A percentile compares a stretch with the other conserved stretches of the same genome.
These are phyloP conservation scores for Taphrina populina DNA, from an alignment of 1,139 yeast species.

Conservation along the genomic window DNA sequence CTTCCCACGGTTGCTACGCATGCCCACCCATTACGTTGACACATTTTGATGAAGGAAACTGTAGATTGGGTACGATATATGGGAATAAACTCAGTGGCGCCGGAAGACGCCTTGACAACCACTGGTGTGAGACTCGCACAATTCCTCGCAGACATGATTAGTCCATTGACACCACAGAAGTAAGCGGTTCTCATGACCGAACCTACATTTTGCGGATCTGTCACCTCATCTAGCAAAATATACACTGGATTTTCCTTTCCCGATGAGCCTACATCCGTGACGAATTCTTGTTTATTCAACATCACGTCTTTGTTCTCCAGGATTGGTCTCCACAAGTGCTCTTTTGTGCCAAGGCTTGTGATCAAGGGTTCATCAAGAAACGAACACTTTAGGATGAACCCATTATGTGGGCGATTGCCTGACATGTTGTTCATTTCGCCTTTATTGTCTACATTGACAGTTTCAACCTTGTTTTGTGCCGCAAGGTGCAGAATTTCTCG, in stretches of 20 bases:
- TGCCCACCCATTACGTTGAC: slow-evolving; percentile 64
- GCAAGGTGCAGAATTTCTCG: background rate
- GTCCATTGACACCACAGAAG: slow-evolving; percentile 79
- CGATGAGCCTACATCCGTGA: background rate
- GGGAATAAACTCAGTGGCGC: slow-evolving; percentile 76
- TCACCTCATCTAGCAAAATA: slow-evolving; percentile 45
- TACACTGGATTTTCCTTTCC: slow-evolving; percentile 11
- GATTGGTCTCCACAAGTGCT: slow-evolving; percentile 10
- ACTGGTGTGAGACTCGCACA: slow-evolving; percentile 74
- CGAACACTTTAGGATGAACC: slow-evolving; percentile 13
- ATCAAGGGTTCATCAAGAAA: background rate
- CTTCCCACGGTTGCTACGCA: slow-evolving; percentile 62
- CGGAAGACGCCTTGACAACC: slow-evolving; percentile 79
- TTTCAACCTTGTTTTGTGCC: background rate
- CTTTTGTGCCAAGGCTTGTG: background rate
- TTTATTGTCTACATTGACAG: slow-evolving; percentile 6
- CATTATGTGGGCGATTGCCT: slow-evolving; percentile 26
- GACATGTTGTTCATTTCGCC: slow-evolving; percentile 9
- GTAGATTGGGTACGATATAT: slow-evolving; percentile 61
- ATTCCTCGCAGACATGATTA: slow-evolving; percentile 61
- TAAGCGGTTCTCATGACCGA: slow-evolving; percentile 80
- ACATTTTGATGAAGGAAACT: slow-evolving; percentile 59
- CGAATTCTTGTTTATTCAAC: background rate
- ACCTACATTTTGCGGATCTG: slow-evolving; percentile 90
- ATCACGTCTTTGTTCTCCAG: slow-evolving; percentile 8